Evolutionary conservation across 2,329 filamentous ascomycete genomes (phyloP).

Genomic region (Fusarium mangiferae): DNA sequence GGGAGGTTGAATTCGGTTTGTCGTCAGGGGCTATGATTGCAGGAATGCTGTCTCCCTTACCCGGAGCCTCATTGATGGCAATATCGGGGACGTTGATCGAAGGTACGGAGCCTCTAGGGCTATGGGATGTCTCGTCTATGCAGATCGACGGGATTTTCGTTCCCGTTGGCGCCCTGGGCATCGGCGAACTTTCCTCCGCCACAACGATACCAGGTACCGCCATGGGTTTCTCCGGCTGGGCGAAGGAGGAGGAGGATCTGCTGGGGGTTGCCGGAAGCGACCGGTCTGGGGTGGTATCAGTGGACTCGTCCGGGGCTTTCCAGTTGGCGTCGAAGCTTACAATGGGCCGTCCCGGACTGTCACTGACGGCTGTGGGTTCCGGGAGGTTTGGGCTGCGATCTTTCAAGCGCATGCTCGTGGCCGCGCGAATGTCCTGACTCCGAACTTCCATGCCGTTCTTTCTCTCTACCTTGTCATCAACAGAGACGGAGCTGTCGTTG

Average conservation of each 20-base stretch:
- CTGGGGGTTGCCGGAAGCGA: slow-evolving; percentile 44
- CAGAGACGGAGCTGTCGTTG: slow-evolving; percentile 42
- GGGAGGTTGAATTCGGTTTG: slow-evolving; percentile 36
- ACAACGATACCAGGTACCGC: slow-evolving; percentile 65
- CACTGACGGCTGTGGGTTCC: slow-evolving; percentile 89
- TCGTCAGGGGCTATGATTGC: slow-evolving; percentile 61
- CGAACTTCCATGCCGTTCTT: slow-evolving; percentile 87
- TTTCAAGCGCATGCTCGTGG: slow-evolving; percentile 88
- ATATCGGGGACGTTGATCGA: slow-evolving; percentile 63
- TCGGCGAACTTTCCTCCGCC: slow-evolving; percentile 58
- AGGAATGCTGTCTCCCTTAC: slow-evolving; percentile 51
- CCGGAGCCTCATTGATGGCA: slow-evolving; percentile 49
- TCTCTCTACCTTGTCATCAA: slow-evolving; percentile 61
- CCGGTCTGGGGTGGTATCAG: slow-evolving; percentile 70
- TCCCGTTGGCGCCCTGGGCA: slow-evolving; percentile 43
- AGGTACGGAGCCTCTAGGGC: slow-evolving; percentile 43
- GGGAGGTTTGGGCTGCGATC: slow-evolving; percentile 89
- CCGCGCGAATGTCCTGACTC: slow-evolving; percentile 86
- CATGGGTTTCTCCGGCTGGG: slow-evolving; percentile 50
- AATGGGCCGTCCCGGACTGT: slow-evolving; percentile 90
- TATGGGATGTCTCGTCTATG: slow-evolving; percentile 46
- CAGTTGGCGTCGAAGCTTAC: slow-evolving; percentile 94
- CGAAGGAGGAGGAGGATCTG: slow-evolving; percentile 41
- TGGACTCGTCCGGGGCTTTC: slow-evolving; percentile 75
- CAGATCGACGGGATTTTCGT: slow-evolving; percentile 51